Evolutionary conservation across 768 basidiomycete species (phyloP).

Genomic region (Rhizopogon vinicolor): DNA sequence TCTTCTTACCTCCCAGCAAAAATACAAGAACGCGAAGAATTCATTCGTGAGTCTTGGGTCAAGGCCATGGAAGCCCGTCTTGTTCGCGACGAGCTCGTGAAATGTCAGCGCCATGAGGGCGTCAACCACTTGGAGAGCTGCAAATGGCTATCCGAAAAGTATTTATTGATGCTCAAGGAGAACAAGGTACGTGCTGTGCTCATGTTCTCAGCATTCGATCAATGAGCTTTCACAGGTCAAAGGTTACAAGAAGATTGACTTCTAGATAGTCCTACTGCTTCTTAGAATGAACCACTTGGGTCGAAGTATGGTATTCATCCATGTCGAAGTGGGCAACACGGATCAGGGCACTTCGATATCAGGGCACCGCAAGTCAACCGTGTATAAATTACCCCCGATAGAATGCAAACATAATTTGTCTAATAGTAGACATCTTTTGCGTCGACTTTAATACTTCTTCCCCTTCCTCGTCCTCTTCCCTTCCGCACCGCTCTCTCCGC

Average conservation of each 20-base stretch:
- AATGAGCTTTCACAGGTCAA: slow-evolving; percentile 52
- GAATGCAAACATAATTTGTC: background rate
- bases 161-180: slow-evolving; percentile 70
- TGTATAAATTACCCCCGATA: slow-evolving; percentile 8
- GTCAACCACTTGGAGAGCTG: slow-evolving; percentile 91
- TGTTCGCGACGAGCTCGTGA: slow-evolving; percentile 82
- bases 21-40: slow-evolving; percentile 63
- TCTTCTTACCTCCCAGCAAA: slow-evolving; percentile 37
- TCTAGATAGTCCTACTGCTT: slow-evolving; percentile 18
- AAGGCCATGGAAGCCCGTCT: slow-evolving; percentile 90
- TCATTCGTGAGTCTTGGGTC: slow-evolving; percentile 90
- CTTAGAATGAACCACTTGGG: background rate
- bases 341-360: background rate
- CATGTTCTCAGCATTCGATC: background rate
- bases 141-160: slow-evolving; percentile 80
- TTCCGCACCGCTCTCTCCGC: slow-evolving; percentile 63
- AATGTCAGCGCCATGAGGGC: slow-evolving; percentile 87
- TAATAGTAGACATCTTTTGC: background rate
- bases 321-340: background rate
- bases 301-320: background rate
- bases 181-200: slow-evolving; percentile 59
- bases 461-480: slow-evolving; percentile 36
- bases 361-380: background rate
- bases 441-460: slow-evolving; percentile 37
- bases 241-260: slow-evolving; percentile 80